A percentile compares a stretch with the other conserved stretches of the same genome.
Evolutionary conservation across 805 yeast genomes (phyloP).

Genomic region (Schwanniomyces yamadae): DNA sequence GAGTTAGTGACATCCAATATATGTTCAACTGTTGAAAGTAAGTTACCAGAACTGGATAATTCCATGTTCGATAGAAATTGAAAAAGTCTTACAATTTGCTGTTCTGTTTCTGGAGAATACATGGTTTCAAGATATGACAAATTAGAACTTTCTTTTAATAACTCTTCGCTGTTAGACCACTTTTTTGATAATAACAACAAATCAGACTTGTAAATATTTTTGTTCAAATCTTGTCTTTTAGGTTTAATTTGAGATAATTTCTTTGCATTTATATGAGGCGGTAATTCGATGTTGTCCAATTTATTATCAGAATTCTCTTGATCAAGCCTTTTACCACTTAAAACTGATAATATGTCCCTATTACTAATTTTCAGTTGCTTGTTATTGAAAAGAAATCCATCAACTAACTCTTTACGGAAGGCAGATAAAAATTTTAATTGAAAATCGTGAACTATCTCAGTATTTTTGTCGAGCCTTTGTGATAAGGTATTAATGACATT

Average conservation of each 20-base stretch:
- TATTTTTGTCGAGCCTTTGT: slow-evolving; percentile 3
- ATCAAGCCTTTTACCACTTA: slow-evolving; percentile 2
- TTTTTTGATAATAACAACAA: slow-evolving; percentile 13
- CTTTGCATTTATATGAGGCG: slow-evolving; percentile 35
- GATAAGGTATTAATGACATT: slow-evolving; percentile 17
- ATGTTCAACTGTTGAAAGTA: slow-evolving; percentile 8
- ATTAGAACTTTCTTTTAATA: neutral
- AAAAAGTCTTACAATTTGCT: slow-evolving; percentile 11
- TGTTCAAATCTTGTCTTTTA: slow-evolving; percentile 5
- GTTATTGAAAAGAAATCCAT: slow-evolving; percentile 9
- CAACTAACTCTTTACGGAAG: slow-evolving; percentile 17
- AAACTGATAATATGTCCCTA: slow-evolving; percentile 12
- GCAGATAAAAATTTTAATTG: slow-evolving; percentile 9
- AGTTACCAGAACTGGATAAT: neutral
- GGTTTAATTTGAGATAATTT: slow-evolving; percentile 18
- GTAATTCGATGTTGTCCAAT: slow-evolving; percentile 36
- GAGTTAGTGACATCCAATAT: slow-evolving; percentile 12
- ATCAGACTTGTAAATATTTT: slow-evolving; percentile 12
- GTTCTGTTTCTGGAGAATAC: slow-evolving; percentile 22
- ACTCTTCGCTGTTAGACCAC: slow-evolving; percentile 7
- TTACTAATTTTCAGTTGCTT: slow-evolving; percentile 5
- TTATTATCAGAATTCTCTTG: slow-evolving; percentile 13
- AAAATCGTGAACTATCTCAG: slow-evolving; percentile 4
- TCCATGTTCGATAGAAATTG: slow-evolving; percentile 10
- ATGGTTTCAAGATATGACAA: slow-evolving; percentile 13